Evolutionary conservation across 768 basidiomycete species (phyloP).

Genomic region (Tephrocybe sp.): DNA sequence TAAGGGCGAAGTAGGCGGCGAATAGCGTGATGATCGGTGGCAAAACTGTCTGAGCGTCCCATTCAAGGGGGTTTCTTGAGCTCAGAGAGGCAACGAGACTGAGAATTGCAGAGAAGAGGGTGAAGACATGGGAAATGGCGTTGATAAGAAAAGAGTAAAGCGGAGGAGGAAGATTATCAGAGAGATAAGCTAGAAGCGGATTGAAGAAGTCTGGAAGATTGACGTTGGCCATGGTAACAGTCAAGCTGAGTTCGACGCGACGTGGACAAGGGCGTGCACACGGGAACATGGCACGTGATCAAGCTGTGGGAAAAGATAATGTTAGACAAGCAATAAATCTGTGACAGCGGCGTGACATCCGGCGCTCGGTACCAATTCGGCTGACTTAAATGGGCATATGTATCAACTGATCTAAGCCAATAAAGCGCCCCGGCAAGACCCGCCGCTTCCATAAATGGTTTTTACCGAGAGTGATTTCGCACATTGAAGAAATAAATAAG

Average conservation of each 20-base stretch:
- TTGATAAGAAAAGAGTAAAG: constrained; percentile 52
- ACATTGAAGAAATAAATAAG: constrained; percentile 16
- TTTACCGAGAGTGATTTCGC: constrained; percentile 6
- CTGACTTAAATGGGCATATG: background rate
- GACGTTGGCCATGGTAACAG: constrained; percentile 23
- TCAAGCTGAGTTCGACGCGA: background rate
- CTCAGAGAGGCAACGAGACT: constrained; percentile 48
- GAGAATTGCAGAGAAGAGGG: constrained; percentile 49
- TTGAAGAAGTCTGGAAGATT: constrained; percentile 52
- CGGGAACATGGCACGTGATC: background rate
- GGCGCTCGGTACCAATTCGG: background rate
- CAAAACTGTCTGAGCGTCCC: constrained; percentile 67
- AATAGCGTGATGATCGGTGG: constrained; percentile 76
- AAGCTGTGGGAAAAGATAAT: background rate
- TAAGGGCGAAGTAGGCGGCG: constrained; percentile 73
- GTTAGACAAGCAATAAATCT: background rate
- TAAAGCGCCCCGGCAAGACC: constrained; percentile 1
- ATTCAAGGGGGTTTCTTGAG: constrained; percentile 53
- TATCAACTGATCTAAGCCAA: background rate
- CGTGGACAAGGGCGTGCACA: background rate
- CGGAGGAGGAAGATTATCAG: constrained; percentile 54
- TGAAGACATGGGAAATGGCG: constrained; percentile 51
- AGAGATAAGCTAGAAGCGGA: constrained; percentile 53
- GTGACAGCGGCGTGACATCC: background rate
- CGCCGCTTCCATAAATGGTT: constrained; percentile 8